These are phyloP conservation scores for Globisporangium nunn DNA, from an alignment of 352 stramenopile species.

Conservation along the genomic window DNA sequence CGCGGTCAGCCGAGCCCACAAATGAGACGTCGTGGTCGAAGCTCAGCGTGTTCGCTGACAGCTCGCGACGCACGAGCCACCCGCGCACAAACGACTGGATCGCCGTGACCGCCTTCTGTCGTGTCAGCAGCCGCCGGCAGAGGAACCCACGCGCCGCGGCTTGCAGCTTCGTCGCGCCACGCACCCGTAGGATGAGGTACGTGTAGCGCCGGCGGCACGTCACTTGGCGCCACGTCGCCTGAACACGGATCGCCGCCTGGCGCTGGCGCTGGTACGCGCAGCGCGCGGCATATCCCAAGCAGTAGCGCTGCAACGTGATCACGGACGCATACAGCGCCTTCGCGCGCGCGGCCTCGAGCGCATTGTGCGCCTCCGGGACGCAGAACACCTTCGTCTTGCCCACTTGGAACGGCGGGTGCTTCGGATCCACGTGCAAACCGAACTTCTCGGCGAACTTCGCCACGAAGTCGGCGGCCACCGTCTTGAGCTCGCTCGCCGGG, in stretches of 20 bases:
- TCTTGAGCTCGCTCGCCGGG: conserved; percentile 36
- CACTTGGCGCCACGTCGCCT: conserved; percentile 44
- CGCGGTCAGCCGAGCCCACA: conserved; percentile 51
- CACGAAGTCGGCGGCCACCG: conserved; percentile 44
- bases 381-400: conserved; percentile 83
- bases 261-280: conserved; percentile 42
- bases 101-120: conserved; percentile 34
- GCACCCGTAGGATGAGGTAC: conserved; percentile 24
- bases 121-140: conserved; percentile 29
- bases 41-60: conserved; percentile 71
- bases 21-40: conserved; percentile 75
- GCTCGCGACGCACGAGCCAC: conserved; percentile 73
- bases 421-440: conserved; percentile 24
- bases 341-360: conserved; percentile 47
- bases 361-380: conserved; percentile 57
- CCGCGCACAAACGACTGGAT: conserved; percentile 80
- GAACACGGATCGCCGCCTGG: conserved; percentile 39
- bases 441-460: conserved; percentile 31
- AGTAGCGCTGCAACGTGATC: conserved; percentile 70
- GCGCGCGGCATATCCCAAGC: conserved; percentile 48
- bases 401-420: conserved; percentile 65
- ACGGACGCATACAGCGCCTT: conserved; percentile 70
- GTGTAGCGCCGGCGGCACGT: conserved; percentile 42
- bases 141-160: conserved; percentile 37
- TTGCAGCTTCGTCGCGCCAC: conserved; percentile 49